phyloP scores from a whole-genome alignment of 2,329 filamentous ascomycete genomes.

The Cladosporium sphaerospermum region DNA sequence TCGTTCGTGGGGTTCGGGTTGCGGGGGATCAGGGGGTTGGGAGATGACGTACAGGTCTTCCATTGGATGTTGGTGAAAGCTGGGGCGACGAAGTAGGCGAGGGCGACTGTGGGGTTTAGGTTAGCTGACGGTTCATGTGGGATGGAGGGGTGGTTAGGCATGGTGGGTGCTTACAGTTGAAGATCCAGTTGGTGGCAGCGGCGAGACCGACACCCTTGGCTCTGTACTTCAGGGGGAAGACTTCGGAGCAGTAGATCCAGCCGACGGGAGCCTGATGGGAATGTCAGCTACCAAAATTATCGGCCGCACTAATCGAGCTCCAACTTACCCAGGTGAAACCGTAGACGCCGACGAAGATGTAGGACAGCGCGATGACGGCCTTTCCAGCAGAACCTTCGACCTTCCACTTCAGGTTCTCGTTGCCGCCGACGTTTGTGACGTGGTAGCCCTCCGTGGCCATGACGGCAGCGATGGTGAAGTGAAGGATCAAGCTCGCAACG shows the following conservation, averaged over 20 bases:
- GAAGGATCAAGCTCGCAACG: slow-evolving; percentile 55
- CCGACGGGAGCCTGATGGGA: slow-evolving; percentile 47
- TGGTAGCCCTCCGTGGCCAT: slow-evolving; percentile 49
- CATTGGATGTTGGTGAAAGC: slow-evolving; percentile 51
- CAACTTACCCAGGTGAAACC: slow-evolving; percentile 53
- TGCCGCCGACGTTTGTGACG: slow-evolving; percentile 32
- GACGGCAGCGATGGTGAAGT: slow-evolving; percentile 57
- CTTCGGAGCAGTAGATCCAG: slow-evolving; percentile 60
- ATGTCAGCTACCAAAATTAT: not conserved
- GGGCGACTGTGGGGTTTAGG: slow-evolving; percentile 33
- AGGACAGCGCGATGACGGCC: slow-evolving; percentile 61
- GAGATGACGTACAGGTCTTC: slow-evolving; percentile 52
- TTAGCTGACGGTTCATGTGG: slow-evolving; percentile 41
- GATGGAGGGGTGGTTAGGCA: slow-evolving; percentile 27
- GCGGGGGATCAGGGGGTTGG: no score
- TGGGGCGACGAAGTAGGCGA: slow-evolving; percentile 53
- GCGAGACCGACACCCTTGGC: slow-evolving; percentile 58
- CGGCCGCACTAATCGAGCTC: no score
- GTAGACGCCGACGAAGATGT: slow-evolving; percentile 67
- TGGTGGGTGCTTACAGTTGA: slow-evolving; percentile 48
- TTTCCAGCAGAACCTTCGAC: slow-evolving; percentile 35
- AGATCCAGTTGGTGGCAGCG: slow-evolving; percentile 56
- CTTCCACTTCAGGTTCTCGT: slow-evolving; percentile 36
- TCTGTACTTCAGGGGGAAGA: slow-evolving; percentile 53
- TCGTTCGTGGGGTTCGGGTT: slow-evolving; percentile 20